Evolutionary conservation across 106 monocot genomes (phyloP), one percentile per base, ranked within the genome.

Genomic region (Acanthochlamys bracteata): DNA sequence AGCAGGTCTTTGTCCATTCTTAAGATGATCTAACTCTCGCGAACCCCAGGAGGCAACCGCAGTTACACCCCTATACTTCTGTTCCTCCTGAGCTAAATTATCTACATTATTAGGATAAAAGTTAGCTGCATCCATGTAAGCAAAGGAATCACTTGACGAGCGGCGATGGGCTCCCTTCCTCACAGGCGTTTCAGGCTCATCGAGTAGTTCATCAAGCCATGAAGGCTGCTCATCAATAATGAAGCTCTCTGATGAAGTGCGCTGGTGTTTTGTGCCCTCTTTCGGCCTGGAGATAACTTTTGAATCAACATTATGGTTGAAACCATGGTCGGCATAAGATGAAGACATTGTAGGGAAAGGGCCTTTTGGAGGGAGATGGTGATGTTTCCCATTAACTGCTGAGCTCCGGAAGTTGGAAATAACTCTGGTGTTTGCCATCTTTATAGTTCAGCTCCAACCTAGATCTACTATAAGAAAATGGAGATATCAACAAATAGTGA

Each of bases 201-300:
- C 71, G 20, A 93, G 93, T 49, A 93, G 76, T 25, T 93, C 93
- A 54, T 93, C 93, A n/a, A 93, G 85, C 93, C 93, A 93, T 25
- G 85, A 89, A 7, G 93, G 93, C 61, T 93, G 93, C 66, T 93
- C 93, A 60, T 93, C 93, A 41, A 93, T 73, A 19, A 89, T 72
- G 64, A 85, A 78, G 70, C 93, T 83, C 74, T 85, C 93, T 3
- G 93, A 93, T 17, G 89, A 83, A 68, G 88, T 89, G 12, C 93
- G 85, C 57, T 86, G 93, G 41, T 61, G 71, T 20, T 49, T 54
- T 17, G 55, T 69, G 7, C 73, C 75, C 3, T 84, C 83, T 49
- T 70, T 69, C 10, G 64, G 62, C 53, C 59, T 78, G 11, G 65
- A 66, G 53, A 71, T 54, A 41, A 72, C 68, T 68, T 63, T 83